Base-by-base conservation (phyloP, 768 basidiomycete species). In the Termitomyces bulborhizus region DNA sequence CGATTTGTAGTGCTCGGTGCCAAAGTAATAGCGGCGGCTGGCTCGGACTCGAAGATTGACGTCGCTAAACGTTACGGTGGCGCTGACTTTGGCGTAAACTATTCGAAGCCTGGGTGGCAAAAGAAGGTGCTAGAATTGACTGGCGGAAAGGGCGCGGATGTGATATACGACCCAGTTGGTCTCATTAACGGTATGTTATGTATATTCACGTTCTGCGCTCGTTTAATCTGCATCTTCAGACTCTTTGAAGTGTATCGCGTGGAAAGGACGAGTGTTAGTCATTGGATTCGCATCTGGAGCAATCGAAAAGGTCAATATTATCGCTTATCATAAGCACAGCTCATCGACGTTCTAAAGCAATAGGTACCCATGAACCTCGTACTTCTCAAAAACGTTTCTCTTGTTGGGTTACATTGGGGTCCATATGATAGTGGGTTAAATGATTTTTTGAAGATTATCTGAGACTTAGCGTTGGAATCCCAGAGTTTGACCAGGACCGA, bases 11-110 rank as follows among this genome's bases (percentile, higher is more conserved):
- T 80, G 7, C 77, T 97, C 46, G 96, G 94, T 26, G 95, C 91
- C 39, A 92, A 83, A 63, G 97, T 99, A 21, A 98, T 99, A 61
- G 97, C 93, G 0, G 95, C 94, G 0, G 93, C 91, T 21, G 83
- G 91, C 27, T 89, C 90, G 15, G 74, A 75, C 31, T 72, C 77
- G 41, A 99, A 99, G 69, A 75, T 96, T 6, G 83, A 89, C 27
- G 77, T 98, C 37, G 88, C 86, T 47, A 85, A 81, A 60, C 75
- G 75, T 24, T 73, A 80, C 51, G 94, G 91, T 11, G 89, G 89
- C 7, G 97, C 93, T 1, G 94, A 99, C 67, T 77, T 85, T 62
- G 78, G 75, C 4, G 73, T 99, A 9, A 81, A 98, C 67, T 99
- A 99, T 66, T 82, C 76, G 44, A 80, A 76, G 60, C 69, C 76